Evolutionary conservation across 768 basidiomycete species (phyloP), one percentile per base, ranked within the genome.

Genomic region (Galerina sulciceps): DNA sequence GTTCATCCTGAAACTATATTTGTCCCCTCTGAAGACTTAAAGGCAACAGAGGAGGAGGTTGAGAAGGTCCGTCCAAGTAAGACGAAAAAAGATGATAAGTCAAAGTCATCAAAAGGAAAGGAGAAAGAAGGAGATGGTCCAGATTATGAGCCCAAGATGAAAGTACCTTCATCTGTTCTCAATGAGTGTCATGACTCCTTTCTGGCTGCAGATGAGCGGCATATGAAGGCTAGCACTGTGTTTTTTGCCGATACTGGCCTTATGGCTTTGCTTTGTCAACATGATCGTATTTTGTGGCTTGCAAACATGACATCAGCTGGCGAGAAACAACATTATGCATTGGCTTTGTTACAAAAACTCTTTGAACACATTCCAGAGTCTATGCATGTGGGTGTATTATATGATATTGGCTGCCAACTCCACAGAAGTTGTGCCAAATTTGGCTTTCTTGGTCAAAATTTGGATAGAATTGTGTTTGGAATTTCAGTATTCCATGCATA

Each of bases 401-500:
- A 76, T 65, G 72, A 79, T 55, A 73, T 80, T 20, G 75, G 68
- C 0, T 81, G 78, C 55, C 67, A 71, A n/a, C 49, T 77, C 1
- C 59, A 75, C 3, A 62, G 67, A 11, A 68, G 67, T 35, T 69
- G 66, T 26, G 35, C 59, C 4, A 71, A 68, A 42, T 69, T 65
- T 63, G 65, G 63, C 4, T 73, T 76, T 53, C 37, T 75, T 1
- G 45, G 58, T 1, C 53, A 66, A 1, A 59, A 69, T 22, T 42
- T 69, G 3, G n/a, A 58, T 4, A 61, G 70, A 0, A 51, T 78
- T 5, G 18, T 45, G 1, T 78, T 72, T 49, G 71, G 65, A 2
- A 70, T 74, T 1, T 70, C 74, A 1, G 73, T 76, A 0, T 75
- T 79, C 59, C 77, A 80, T 68, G 74, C 74, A 0, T 79, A 74